Conservation (phyloP, 1,284 basidiomycete species). For the Mycena citricolor region DNA sequence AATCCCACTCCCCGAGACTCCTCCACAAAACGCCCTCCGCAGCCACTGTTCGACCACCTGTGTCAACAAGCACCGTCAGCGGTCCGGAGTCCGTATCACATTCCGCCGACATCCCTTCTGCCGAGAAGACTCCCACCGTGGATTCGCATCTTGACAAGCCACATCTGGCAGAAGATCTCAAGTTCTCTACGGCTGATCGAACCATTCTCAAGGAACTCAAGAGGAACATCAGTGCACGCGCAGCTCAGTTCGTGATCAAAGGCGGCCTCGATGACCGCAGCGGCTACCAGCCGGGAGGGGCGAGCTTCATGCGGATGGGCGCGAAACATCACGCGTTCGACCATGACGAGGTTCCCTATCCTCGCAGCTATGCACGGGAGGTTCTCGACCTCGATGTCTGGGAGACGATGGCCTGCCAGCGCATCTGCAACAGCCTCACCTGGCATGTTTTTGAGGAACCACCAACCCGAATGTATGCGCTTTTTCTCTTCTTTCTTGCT, state of each 20-base stretch:
- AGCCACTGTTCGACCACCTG: constrained; percentile 12
- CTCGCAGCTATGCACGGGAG: constrained; percentile 58
- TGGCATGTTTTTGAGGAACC: constrained; percentile 61
- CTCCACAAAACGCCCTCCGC: constrained; percentile 17
- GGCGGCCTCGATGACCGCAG: constrained; percentile 32
- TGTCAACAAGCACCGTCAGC: constrained; percentile 11
- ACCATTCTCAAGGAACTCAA: constrained; percentile 57
- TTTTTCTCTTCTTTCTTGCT: constrained; percentile 7
- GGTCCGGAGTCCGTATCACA: constrained; percentile 6
- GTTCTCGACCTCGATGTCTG: constrained; percentile 69
- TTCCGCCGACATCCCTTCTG: not conserved
- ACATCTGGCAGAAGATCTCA: constrained; percentile 20
- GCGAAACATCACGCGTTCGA: constrained; percentile 57
- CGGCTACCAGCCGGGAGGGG: constrained; percentile 22
- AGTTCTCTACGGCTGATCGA: constrained; percentile 59
- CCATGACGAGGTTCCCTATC: constrained; percentile 58
- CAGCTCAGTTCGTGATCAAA: constrained; percentile 54
- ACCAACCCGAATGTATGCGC: constrained; percentile 59
- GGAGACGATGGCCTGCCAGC: constrained; percentile 56
- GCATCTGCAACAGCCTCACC: constrained; percentile 54
- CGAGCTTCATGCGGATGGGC: constrained; percentile 27
- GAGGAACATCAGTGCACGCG: constrained; percentile 48
- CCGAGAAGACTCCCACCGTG: constrained; percentile 6
- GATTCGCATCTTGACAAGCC: not conserved
- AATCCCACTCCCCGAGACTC: constrained; percentile 12